These are phyloP conservation scores for Silene uniflora DNA, from an alignment of 148 eudicot genomes.

Conservation along the genomic window DNA sequence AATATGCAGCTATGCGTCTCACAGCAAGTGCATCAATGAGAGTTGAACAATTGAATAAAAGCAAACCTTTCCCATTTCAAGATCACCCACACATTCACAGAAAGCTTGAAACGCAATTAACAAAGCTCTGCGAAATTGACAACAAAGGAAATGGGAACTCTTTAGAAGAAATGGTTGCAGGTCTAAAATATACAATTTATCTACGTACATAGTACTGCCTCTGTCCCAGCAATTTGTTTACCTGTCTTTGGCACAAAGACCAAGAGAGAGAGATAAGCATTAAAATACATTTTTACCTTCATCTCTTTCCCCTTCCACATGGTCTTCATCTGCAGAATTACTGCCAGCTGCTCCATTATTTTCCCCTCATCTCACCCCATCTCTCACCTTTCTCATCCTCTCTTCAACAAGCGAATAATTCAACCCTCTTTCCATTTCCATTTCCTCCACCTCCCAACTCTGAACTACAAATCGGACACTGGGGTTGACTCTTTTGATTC, in stretches of 20 bases:
- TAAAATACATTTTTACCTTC: background rate
- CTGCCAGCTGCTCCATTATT: background rate
- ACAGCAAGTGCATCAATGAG: conserved; percentile 5
- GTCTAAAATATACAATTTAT: background rate
- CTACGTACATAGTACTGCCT: background rate
- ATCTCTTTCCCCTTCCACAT: background rate
- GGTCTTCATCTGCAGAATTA: background rate
- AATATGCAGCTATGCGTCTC: background rate
- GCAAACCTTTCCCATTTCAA: conserved; percentile 95
- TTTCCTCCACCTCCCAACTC: no score
- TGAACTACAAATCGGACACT: no score
- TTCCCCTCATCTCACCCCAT: background rate
- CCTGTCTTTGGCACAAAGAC: background rate
- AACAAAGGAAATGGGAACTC: conserved; percentile 8
- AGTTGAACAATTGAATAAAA: conserved; percentile 1
- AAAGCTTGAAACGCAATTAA: conserved; percentile 90
- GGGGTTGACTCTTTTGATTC: no score
- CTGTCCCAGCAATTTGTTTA: background rate
- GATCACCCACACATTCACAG: conserved; percentile 98
- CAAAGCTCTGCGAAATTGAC: conserved; percentile 53
- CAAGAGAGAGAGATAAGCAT: background rate
- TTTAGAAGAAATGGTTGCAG: background rate
- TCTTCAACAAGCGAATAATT: background rate
- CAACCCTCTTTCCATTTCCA: no score
- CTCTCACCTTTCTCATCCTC: background rate